These are phyloP conservation scores for Calycina herbarum DNA, from an alignment of 2,329 filamentous ascomycete genomes.

Conservation along the genomic window DNA sequence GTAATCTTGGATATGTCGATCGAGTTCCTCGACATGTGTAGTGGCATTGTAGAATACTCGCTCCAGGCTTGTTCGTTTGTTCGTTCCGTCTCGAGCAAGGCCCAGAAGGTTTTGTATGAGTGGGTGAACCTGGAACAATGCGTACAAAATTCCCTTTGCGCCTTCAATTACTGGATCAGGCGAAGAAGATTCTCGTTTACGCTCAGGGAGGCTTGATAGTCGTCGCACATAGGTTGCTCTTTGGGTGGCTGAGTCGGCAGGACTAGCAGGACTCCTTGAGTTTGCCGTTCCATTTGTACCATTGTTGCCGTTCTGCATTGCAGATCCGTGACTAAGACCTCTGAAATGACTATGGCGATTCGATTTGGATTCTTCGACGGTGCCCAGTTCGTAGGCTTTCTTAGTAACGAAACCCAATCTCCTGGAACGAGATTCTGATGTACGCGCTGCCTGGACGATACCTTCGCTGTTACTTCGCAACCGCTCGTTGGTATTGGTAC, in stretches of 20 bases:
- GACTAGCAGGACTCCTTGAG: constrained; percentile 55
- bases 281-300: constrained; percentile 29
- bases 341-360: constrained; percentile 68
- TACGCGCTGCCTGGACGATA: constrained; percentile 48
- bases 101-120: constrained; percentile 66
- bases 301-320: constrained; percentile 53
- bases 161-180: constrained; percentile 63
- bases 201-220: constrained; percentile 61
- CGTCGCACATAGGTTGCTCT: constrained; percentile 62
- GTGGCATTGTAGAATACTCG: constrained; percentile 69
- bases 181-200: constrained; percentile 60
- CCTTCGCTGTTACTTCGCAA: constrained; percentile 66
- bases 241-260: constrained; percentile 54
- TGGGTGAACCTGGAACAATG: constrained; percentile 67
- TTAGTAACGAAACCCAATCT: constrained; percentile 66
- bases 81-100: constrained; percentile 59
- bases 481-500: constrained; percentile 67
- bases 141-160: constrained; percentile 66
- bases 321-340: constrained; percentile 67
- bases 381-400: constrained; percentile 60
- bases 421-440: constrained; percentile 53
- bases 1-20: constrained; percentile 64
- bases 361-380: constrained; percentile 60
- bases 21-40: constrained; percentile 64
- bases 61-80: constrained; percentile 63